Base-by-base conservation (phyloP, 169 alveolate genomes). In the Plasmodium ovale region DNA sequence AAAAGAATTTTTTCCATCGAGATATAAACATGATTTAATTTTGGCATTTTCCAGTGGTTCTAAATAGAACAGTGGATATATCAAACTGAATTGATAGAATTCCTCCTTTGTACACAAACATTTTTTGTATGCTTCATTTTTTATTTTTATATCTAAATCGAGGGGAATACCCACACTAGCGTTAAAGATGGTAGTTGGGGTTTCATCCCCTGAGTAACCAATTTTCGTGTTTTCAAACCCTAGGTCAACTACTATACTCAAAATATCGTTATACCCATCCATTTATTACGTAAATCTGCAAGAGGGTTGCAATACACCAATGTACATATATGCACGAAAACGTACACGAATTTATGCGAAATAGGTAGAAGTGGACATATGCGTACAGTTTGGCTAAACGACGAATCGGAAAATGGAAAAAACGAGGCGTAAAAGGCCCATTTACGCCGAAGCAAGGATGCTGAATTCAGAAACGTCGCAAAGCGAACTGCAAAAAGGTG, bases 201-300 rank as follows among this genome's bases (percentile, higher is more conserved):
- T 77, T 19, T 77, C 88, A 37, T 77, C 88, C 58, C 88, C 88
- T 4, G 88, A 29, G 53, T 77, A 77, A 5, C 88, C 88, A 16
- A 77, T 29, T 77, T 77, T 77, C 9, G 67, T 77, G 25, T 77
- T 77, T 62, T 77, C 88, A 53, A 77, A 77, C 14, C 88, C 88
- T 56, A 77, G 44, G 49, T 77, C 88, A 21, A 77, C 65, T 19
- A 77, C 88, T 47, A 77, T 77, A 39, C 88, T 77, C 37, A 64
- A 67, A 53, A 77, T 29, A 29, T 77, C 88, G 77, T 47, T 77
- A 58, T 77, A 77, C 16, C 65, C 16, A 77, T 60, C 88, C 88
- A 77, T 77, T 47, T 47, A 58, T 64, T 31, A n/a, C n/a, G n/a
- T n/a, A n/a, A n/a, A n/a, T n/a, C n/a, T n/a, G n/a, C n/a, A n/a